Percentiles rank a stretch among this genome's conserved stretches.
Conservation (phyloP, 352 stramenopile species). For the Phytophthora sansomeana region DNA sequence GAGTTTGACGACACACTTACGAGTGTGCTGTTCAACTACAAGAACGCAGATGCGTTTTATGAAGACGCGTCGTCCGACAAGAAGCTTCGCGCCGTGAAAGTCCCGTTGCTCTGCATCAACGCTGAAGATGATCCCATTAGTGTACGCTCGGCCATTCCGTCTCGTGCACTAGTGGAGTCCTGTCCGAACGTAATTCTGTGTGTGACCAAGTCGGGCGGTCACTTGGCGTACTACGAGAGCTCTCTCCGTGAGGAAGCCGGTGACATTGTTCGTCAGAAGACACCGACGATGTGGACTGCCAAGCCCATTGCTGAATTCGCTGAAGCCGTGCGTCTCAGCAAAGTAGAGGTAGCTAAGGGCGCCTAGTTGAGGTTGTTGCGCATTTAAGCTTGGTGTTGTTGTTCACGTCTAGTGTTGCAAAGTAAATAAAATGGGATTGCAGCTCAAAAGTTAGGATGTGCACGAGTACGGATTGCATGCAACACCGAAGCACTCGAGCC, state of each 20-base stretch:
- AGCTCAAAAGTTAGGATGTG: slow-evolving; percentile 13
- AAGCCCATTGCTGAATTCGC: slow-evolving; percentile 55
- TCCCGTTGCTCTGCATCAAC: slow-evolving; percentile 67
- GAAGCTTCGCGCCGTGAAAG: slow-evolving; percentile 40
- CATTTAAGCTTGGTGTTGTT: no score
- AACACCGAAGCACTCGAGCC: slow-evolving; percentile 65
- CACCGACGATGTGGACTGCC: slow-evolving; percentile 44
- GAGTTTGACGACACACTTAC: slow-evolving; percentile 73
- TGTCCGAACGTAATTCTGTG: slow-evolving; percentile 69
- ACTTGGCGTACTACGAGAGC: slow-evolving; percentile 70
- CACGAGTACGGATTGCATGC: neutral
- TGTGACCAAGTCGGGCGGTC: slow-evolving; percentile 60
- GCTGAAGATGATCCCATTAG: slow-evolving; percentile 67
- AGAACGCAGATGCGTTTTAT: slow-evolving; percentile 61
- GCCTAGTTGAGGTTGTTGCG: neutral
- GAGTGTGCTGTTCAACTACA: slow-evolving; percentile 57
- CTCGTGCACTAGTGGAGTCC: slow-evolving; percentile 29
- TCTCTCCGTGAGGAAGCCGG: slow-evolving; percentile 11
- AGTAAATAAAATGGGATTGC: slow-evolving; percentile 5
- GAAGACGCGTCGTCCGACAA: slow-evolving; percentile 54
- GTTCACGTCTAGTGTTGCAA: neutral
- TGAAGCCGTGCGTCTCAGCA: slow-evolving; percentile 44
- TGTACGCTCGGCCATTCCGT: slow-evolving; percentile 40
- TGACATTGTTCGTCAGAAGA: neutral
- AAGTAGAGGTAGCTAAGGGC: slow-evolving; percentile 10